Base-by-base conservation (phyloP, 371 early-diverging fungal species). In the Lichtheimia hyalospora region DNA sequence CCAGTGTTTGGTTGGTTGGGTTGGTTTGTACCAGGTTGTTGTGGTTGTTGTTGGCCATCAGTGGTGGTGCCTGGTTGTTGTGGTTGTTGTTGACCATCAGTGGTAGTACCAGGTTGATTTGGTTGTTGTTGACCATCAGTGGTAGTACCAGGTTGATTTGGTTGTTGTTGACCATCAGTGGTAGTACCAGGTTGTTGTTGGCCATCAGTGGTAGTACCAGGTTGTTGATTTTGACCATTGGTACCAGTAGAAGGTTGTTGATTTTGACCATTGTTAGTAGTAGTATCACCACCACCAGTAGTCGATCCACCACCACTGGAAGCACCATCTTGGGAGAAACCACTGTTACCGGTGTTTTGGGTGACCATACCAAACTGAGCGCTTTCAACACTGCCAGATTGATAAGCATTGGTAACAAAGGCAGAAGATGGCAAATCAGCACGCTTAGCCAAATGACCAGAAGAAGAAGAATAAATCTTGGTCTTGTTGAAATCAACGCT, bases 301-400 rank as follows among this genome's bases (percentile, higher is more conserved):
- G 27, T 27, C 1, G 27, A 34, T 34, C 34, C 34, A 34, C 34
- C 10, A 8, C 34, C 34, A 34, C 10, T 34, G 14, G 43, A 40
- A 15, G 56, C 41, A 25, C 68, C 68, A 49, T 56, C 44, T 48
- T 71, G 63, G 46, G 60, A 58, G 52, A 74, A 76, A 5, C 76
- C 73, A 18, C 57, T 40, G 50, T 49, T 18, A 21, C 16, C 3
- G 52, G 24, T 13, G 60, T n/a, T 52, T 13, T 60, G 64, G 8
- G 71, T 71, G 50, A 74, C 76, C 70, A 79, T 70, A 43, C 74
- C 77, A 49, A 79, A 79, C 25, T 79, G 80, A 49, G 76, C 57
- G 58, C 80, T 79, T 3, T 58, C 39, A 14, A 79, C 71, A 16
- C 52, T 54, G 10, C 68, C 61, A 48, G 68, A 69, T 41, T 78